Percentiles rank a stretch among this genome's conserved stretches.
These are phyloP conservation scores for Rhododendron williamsianum DNA, from an alignment of 148 eudicot genomes.

Conservation along the genomic window DNA sequence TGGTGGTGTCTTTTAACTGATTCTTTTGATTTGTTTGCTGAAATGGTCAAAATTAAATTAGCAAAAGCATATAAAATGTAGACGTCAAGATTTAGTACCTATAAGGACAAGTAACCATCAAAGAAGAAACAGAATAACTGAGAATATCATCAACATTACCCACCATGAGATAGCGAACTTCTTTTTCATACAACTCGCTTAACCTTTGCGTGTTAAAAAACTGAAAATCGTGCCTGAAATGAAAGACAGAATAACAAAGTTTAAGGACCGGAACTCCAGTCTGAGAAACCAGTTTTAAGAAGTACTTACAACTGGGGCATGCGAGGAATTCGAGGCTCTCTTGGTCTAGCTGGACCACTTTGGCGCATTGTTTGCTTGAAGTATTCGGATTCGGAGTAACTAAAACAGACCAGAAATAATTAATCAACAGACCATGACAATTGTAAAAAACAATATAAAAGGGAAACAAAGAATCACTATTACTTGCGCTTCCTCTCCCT, in stretches of 20 bases:
- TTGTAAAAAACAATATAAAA: background rate
- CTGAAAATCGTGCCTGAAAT: conserved; percentile 90
- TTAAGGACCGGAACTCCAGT: background rate
- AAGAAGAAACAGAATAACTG: background rate
- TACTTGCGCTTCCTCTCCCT: conserved; percentile 99
- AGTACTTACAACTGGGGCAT: conserved; percentile 93
- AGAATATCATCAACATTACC: conserved; percentile 16
- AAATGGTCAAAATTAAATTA: background rate
- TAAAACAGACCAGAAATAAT: conserved; percentile 14
- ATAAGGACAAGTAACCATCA: background rate
- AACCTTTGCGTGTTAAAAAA: conserved; percentile 92
- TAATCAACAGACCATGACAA: background rate
- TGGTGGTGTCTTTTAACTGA: conserved; percentile 74
- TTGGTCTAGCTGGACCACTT: conserved; percentile 88
- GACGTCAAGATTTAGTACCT: background rate
- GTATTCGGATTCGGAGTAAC: conserved; percentile 96
- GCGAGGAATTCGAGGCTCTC: conserved; percentile 97
- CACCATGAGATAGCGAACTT: conserved; percentile 95
- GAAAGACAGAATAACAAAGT: background rate
- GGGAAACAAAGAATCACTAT: conserved; percentile 7
- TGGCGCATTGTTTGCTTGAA: conserved; percentile 99
- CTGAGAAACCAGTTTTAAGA: background rate
- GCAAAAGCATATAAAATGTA: background rate
- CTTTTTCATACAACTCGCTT: conserved; percentile 91
- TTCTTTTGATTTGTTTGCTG: conserved; percentile 79